These are phyloP conservation scores for Penicillium tannophilum DNA, from an alignment of 495 filamentous ascomycete species.

Conservation along the genomic window DNA sequence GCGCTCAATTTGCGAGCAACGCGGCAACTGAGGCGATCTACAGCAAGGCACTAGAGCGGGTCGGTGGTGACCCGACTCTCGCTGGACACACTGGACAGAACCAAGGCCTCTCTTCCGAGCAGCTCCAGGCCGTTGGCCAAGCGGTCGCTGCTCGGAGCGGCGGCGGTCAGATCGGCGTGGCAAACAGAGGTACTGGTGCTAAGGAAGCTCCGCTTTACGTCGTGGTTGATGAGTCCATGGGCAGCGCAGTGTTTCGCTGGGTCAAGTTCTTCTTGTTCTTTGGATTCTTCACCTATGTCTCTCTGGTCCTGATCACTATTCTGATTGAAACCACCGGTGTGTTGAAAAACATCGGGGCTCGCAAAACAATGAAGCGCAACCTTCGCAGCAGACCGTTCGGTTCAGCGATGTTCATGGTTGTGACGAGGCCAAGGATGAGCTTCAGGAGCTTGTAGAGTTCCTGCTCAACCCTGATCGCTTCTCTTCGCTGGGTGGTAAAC, in stretches of 20 bases:
- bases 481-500: conserved; percentile 87
- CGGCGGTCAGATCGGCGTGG: conserved; percentile 61
- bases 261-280: conserved; percentile 82
- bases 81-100: conserved; percentile 26
- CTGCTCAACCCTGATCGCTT: conserved; percentile 89
- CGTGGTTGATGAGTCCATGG: conserved; percentile 88
- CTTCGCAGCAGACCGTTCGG: conserved; percentile 85
- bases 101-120: conserved; percentile 56
- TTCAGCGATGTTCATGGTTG: conserved; percentile 97
- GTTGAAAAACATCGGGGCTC: conserved; percentile 75
- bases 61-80: conserved; percentile 43
- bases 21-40: conserved; percentile 71
- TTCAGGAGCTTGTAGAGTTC: conserved; percentile 96
- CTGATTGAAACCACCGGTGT: conserved; percentile 75
- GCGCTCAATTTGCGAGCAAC: conserved; percentile 80
- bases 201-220: conserved; percentile 87
- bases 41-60: conserved; percentile 67
- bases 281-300: conserved; percentile 70
- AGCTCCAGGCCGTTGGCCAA: conserved; percentile 83
- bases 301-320: conserved; percentile 73
- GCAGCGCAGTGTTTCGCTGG: conserved; percentile 82
- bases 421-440: conserved; percentile 96
- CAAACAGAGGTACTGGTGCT: conserved; percentile 58
- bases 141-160: conserved; percentile 76
- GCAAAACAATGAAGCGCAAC: conserved; percentile 77